Base-by-base conservation (phyloP, 2,329 filamentous ascomycete genomes). In the Colletotrichum theobromicola region DNA sequence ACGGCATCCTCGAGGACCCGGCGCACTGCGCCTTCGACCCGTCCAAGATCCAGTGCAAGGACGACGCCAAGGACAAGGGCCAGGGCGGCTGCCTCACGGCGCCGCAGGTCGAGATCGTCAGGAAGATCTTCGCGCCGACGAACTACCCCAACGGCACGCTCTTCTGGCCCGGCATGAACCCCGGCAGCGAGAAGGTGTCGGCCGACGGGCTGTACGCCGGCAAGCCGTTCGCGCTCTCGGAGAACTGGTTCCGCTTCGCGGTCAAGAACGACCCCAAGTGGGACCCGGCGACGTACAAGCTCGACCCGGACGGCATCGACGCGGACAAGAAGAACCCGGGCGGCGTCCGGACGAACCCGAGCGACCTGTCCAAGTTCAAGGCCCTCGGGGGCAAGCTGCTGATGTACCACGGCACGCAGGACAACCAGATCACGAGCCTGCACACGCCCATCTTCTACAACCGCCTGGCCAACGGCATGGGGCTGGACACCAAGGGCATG, bases 391-490 rank as follows among this genome's bases (percentile, higher is more conserved):
- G 85, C 10, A 88, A 87, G 79, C 80, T 88, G 21, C 37, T 89
- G 9, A 82, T 87, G 77, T 89, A 87, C 79, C 87, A 89, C 72
- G 87, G 87, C 2, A 79, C 82, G 5, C 80, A 83, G 13, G 86
- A 88, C 76, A 82, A 81, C 9, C 79, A 86, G 8, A 84, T 88
- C 69, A 83, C 85, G 3, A 81, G 81, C 55, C 88, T 84, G 32
- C 87, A 85, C 79, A 86, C 83, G 16, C 83, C 85, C n/a, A 77
- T 85, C 9, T 89, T 89, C 82, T 89, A 89, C 80, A 81, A 88
- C 46, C 83, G 87, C 64, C 85, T 89, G 9, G 80, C 83, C 5
- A 30, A 79, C 30, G 87, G 85, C 0, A 88, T 89, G 87, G 75
- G 75, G 15, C 87, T 87, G 79, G 35, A 75, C 18, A 16, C 74